These are phyloP conservation scores for Ogataea ramenticola DNA, from an alignment of 805 yeast genomes.

Conservation along the genomic window DNA sequence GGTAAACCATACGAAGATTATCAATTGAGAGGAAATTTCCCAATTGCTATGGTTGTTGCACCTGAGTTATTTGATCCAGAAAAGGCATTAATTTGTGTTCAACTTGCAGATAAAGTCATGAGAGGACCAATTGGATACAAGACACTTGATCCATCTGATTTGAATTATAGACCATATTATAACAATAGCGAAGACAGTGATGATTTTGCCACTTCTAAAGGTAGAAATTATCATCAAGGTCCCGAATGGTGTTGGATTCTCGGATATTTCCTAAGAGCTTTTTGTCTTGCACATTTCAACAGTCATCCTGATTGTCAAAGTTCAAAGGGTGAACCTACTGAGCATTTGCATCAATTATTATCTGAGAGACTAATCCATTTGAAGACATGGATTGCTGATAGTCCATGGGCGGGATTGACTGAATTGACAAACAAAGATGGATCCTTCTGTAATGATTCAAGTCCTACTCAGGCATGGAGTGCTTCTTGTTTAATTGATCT, in stretches of 20 bases:
- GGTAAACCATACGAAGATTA: slow-evolving; percentile 92
- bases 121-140: slow-evolving; percentile 91
- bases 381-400: slow-evolving; percentile 60
- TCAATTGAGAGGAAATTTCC: slow-evolving; percentile 85
- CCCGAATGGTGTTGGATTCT: slow-evolving; percentile 97
- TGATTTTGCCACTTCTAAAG: slow-evolving; percentile 90
- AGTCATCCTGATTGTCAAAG: slow-evolving; percentile 29
- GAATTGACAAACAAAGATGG: slow-evolving; percentile 91
- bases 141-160: slow-evolving; percentile 88
- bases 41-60: slow-evolving; percentile 90
- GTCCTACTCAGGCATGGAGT: slow-evolving; percentile 98
- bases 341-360: slow-evolving; percentile 49
- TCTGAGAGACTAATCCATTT: slow-evolving; percentile 58
- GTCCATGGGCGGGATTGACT: slow-evolving; percentile 90
- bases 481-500: slow-evolving; percentile 78
- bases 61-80: slow-evolving; percentile 76
- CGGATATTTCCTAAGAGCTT: slow-evolving; percentile 85
- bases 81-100: slow-evolving; percentile 58
- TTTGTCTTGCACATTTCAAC: slow-evolving; percentile 41
- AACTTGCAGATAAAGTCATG: slow-evolving; percentile 61
- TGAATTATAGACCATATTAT: slow-evolving; percentile 88
- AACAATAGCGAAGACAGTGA: slow-evolving; percentile 69
- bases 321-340: slow-evolving; percentile 32
- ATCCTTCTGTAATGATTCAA: slow-evolving; percentile 70
- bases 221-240: slow-evolving; percentile 96